Base-by-base conservation (phyloP, 805 yeast genomes). In the Nakazawaea peltata region DNA sequence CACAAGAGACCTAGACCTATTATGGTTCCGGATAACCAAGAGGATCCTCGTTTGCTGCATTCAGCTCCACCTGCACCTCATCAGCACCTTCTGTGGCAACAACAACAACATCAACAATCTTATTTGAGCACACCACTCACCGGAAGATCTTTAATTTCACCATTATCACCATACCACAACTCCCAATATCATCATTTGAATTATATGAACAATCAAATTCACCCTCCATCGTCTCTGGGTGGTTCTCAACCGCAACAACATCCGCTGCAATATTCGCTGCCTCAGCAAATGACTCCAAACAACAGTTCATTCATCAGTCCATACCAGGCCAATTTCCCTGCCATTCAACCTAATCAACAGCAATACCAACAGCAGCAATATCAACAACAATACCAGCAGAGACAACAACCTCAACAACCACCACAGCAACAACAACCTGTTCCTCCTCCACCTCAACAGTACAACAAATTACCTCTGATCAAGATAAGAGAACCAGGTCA, bases 1-100 rank as follows among this genome's bases (percentile, higher is more conserved):
- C 16, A 33, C n/a, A 32, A 33, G 30, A 36, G 36, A 28, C 35
- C 35, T 27, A 37, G 41, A 29, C 41, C 41, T 19, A 37, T 36
- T 26, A 17, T 36, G 24, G 41, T 30, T 7, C 41, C 33, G 6
- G 36, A 32, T 12, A 19, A 21, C 17, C 10, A 21, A 8, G 10
- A 7, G 23, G 23, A 21, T 8, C 23, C 26, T 18, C 19, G 14
- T 17, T n/a, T 10, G 5, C 17, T 19, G 25, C 18, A 25, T n/a
- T 16, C 17, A 9, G n/a, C 22, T 14, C 12, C 19, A 13, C 7
- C 13, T 12, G 12, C 9, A 19, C n/a, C 15, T 21, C 17, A 14
- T 9, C n/a, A n/a, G n/a, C n/a, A n/a, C n/a, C n/a, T n/a, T n/a
- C n/a, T n/a, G n/a, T n/a, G n/a, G n/a, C 33, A 11, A 30, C 11